These are phyloP conservation scores for Calonectria ilicicola DNA, from an alignment of 2,329 filamentous ascomycete genomes.

Conservation along the genomic window DNA sequence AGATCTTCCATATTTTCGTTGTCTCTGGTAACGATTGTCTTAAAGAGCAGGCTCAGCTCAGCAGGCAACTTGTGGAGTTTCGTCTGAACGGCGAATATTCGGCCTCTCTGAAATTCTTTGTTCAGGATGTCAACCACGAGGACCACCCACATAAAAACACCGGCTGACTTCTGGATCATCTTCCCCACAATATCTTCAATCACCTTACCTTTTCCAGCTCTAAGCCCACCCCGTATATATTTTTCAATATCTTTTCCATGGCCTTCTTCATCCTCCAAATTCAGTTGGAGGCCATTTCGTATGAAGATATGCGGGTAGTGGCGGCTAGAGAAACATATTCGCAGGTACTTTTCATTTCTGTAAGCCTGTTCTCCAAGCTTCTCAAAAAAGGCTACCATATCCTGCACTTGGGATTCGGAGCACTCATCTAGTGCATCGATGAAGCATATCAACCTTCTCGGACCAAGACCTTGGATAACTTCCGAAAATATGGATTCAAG, in stretches of 20 bases:
- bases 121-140: slow-evolving; percentile 54
- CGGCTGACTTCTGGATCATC: slow-evolving; percentile 51
- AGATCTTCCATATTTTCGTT: slow-evolving; percentile 53
- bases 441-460: slow-evolving; percentile 23
- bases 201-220: not conserved
- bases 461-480: rapidly evolving
- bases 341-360: slow-evolving; percentile 30
- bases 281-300: slow-evolving; percentile 37
- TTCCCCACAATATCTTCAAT: slow-evolving; percentile 14
- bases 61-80: slow-evolving; percentile 50
- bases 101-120: slow-evolving; percentile 46
- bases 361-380: slow-evolving; percentile 45
- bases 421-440: slow-evolving; percentile 64
- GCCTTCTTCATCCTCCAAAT: slow-evolving; percentile 39
- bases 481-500: slow-evolving; percentile 5
- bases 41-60: slow-evolving; percentile 61
- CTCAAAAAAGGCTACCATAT: slow-evolving; percentile 57
- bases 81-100: slow-evolving; percentile 34
- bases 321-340: slow-evolving; percentile 59
- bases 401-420: slow-evolving; percentile 52
- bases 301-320: slow-evolving; percentile 59
- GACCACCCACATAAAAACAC: slow-evolving; percentile 59
- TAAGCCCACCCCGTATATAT: slow-evolving; percentile 32
- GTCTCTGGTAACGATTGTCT: slow-evolving; percentile 63
- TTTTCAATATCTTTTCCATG: slow-evolving; percentile 41